These are phyloP conservation scores for Kwoniella europaea DNA, from an alignment of 768 basidiomycete species.

Conservation along the genomic window DNA sequence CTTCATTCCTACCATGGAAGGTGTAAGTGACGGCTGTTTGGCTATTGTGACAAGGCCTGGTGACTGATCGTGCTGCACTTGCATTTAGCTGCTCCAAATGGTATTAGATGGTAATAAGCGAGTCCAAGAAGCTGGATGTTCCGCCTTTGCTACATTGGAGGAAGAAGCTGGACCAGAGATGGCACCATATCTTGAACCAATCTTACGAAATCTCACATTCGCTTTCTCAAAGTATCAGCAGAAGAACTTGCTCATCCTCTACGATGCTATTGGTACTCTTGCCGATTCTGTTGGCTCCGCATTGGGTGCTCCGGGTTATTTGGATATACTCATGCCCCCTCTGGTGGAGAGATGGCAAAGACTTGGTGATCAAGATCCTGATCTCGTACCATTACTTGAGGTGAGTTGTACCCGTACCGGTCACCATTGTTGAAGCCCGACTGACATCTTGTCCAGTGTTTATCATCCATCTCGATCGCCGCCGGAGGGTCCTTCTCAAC, in stretches of 20 bases:
- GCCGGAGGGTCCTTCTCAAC: slow-evolving; percentile 86
- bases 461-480: slow-evolving; percentile 96
- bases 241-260: slow-evolving; percentile 97
- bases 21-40: slow-evolving; percentile 64
- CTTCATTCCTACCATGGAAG: slow-evolving; percentile 98
- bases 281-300: slow-evolving; percentile 94
- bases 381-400: slow-evolving; percentile 93
- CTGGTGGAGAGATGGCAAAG: slow-evolving; percentile 87
- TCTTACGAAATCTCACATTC: slow-evolving; percentile 89
- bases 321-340: slow-evolving; percentile 96
- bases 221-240: slow-evolving; percentile 99
- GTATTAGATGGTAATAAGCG: slow-evolving; percentile 98
- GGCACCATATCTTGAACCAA: slow-evolving; percentile 91
- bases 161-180: slow-evolving; percentile 92
- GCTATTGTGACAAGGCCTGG: background rate
- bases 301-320: slow-evolving; percentile 79
- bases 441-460: slow-evolving; percentile 67
- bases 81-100: slow-evolving; percentile 88
- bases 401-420: no score
- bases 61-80: background rate
- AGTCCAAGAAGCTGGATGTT: slow-evolving; percentile 98
- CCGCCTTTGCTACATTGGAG: slow-evolving; percentile 96
- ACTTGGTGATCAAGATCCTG: slow-evolving; percentile 86
- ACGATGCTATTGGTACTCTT: slow-evolving; percentile 97
- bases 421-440: no score